phyloP scores from a whole-genome alignment of 2,329 filamentous ascomycete species.

The Aspergillus spinulosporus region DNA sequence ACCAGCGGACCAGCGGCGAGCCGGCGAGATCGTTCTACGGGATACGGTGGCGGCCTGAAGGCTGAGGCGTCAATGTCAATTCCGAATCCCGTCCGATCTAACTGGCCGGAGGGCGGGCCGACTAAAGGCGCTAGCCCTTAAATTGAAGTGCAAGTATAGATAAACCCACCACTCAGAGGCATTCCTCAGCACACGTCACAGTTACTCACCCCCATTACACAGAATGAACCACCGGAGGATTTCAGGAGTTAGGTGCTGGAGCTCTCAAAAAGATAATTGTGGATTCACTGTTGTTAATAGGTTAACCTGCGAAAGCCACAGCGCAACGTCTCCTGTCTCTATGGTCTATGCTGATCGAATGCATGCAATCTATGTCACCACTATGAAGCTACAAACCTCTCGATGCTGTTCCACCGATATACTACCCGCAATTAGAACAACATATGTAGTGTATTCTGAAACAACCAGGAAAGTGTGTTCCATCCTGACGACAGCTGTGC shows the following conservation, averaged over 20 bases:
- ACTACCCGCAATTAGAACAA: too few species aligned
- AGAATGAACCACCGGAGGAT: neutral
- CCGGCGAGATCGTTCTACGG: conserved; percentile 8
- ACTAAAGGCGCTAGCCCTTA: neutral
- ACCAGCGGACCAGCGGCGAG: conserved; percentile 7
- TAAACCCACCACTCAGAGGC: conserved; percentile 3
- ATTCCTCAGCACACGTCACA: neutral
- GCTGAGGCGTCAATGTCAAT: conserved; percentile 1
- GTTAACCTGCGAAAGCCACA: too few species aligned
- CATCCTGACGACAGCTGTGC: too few species aligned
- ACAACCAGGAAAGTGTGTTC: too few species aligned
- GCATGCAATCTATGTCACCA: too few species aligned
- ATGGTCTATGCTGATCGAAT: too few species aligned
- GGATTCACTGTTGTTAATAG: too few species aligned
- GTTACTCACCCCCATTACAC: neutral
- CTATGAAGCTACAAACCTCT: too few species aligned
- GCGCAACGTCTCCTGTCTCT: too few species aligned
- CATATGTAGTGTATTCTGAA: too few species aligned
- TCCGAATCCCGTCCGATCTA: neutral
- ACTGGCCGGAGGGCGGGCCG: neutral
- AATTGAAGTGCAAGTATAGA: neutral
- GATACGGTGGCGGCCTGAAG: neutral
- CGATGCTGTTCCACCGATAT: too few species aligned
- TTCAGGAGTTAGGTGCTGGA: neutral
- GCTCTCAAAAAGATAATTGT: too few species aligned